phyloP scores from a whole-genome alignment of 345 rosid genomes.

The Populus tremula region DNA sequence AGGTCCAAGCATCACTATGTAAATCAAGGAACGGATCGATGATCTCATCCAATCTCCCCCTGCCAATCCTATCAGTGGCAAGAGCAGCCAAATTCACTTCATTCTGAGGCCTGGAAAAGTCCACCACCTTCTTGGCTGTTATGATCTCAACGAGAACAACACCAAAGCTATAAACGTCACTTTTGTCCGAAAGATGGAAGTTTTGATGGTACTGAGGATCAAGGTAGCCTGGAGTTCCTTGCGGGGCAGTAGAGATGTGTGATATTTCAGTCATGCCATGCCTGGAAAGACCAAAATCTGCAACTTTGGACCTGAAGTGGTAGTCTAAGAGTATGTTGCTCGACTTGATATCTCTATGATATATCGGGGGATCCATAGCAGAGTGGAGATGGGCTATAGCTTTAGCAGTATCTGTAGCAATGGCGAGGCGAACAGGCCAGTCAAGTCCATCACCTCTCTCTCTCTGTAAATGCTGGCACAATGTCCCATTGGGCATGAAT shows the following conservation, averaged over 20 bases:
- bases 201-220: constrained; percentile 88
- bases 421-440: constrained; percentile 62
- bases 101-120: constrained; percentile 44
- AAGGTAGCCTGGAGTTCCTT: constrained; percentile 87
- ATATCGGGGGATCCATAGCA: constrained; percentile 65
- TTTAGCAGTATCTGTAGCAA: constrained; percentile 69
- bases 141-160: constrained; percentile 68
- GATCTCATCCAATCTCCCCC: constrained; percentile 50
- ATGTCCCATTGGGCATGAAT: constrained; percentile 88
- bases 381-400: constrained; percentile 87
- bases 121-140: constrained; percentile 59
- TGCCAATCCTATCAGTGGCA: constrained; percentile 54
- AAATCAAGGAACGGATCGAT: constrained; percentile 47
- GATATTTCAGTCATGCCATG: constrained; percentile 68
- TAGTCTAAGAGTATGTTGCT: constrained; percentile 81
- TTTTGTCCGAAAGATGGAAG: constrained; percentile 80
- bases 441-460: constrained; percentile 62
- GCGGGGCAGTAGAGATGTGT: constrained; percentile 90
- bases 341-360: constrained; percentile 80
- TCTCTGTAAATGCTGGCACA: constrained; percentile 67
- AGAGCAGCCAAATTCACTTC: constrained; percentile 68
- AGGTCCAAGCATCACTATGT: constrained; percentile 40
- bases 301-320: constrained; percentile 66
- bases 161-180: constrained; percentile 81
- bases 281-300: constrained; percentile 90